These are phyloP conservation scores for Capronia americana DNA, from an alignment of 2,329 filamentous ascomycete species.

Conservation along the genomic window DNA sequence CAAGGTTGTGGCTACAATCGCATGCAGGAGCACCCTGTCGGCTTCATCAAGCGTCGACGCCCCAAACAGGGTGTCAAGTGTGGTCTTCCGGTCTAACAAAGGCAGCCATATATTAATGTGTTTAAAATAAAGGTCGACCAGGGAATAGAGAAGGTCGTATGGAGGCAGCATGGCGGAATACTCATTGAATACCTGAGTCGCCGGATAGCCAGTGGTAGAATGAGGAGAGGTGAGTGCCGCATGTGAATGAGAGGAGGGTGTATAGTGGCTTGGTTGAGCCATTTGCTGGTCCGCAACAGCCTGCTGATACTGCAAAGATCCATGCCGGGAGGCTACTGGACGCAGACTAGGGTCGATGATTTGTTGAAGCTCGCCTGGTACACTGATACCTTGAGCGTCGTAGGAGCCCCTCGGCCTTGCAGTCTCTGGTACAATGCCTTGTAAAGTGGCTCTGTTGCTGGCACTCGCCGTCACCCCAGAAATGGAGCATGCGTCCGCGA, in stretches of 20 bases:
- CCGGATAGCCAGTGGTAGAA: constrained; percentile 33
- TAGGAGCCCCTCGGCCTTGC: constrained; percentile 20
- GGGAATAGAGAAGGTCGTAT: constrained; percentile 73
- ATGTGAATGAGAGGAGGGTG: constrained; percentile 36
- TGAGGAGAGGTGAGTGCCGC: constrained; percentile 37
- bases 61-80: constrained; percentile 81
- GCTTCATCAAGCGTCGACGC: constrained; percentile 72
- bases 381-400: constrained; percentile 23
- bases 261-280: constrained; percentile 34
- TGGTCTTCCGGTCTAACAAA: constrained; percentile 84
- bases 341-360: constrained; percentile 35
- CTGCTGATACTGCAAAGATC: constrained; percentile 33
- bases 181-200: constrained; percentile 44
- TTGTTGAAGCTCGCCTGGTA: constrained; percentile 30
- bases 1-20: constrained; percentile 86
- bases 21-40: constrained; percentile 81
- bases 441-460: constrained; percentile 5
- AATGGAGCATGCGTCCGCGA: constrained; percentile 35
- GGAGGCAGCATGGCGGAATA: constrained; percentile 62
- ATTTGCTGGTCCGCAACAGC: constrained; percentile 25
- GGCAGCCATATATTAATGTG: constrained; percentile 86
- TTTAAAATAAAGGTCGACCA: constrained; percentile 79
- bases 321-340: constrained; percentile 31
- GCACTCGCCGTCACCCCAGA: not conserved
- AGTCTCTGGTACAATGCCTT: constrained; percentile 17